These are phyloP conservation scores for Rhododendron mucronatum DNA, from an alignment of 148 eudicot species.

Conservation along the genomic window DNA sequence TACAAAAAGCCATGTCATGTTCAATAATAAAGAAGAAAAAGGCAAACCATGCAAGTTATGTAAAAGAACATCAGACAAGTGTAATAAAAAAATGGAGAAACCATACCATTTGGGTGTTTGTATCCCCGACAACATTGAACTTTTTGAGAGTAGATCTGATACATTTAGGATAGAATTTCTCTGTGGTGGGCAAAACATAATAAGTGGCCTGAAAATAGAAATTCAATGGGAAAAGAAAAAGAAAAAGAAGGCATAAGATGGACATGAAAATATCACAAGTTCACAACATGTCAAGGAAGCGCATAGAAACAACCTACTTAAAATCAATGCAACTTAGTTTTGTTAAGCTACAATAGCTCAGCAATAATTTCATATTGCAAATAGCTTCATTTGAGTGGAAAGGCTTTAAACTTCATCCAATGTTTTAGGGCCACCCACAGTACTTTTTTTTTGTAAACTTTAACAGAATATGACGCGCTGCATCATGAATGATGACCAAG, in stretches of 20 bases:
- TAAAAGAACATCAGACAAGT: not conserved
- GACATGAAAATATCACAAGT: not conserved
- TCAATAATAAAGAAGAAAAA: not conserved
- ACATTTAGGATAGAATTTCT: conserved; percentile 19
- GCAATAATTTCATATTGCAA: not conserved
- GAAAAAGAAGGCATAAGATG: not conserved
- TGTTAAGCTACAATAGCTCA: not conserved
- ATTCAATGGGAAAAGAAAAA: not conserved
- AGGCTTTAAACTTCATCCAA: not conserved
- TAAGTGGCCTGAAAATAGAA: conserved; percentile 42
- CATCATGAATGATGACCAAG: not conserved
- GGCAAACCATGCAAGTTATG: not conserved
- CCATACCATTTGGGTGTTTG: conserved; percentile 50
- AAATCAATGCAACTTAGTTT: not conserved
- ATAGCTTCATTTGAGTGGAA: not conserved
- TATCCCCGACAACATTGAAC: conserved; percentile 38
- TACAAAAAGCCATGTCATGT: not conserved
- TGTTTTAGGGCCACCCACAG: not conserved
- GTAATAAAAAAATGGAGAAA: not conserved
- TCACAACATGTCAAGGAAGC: not conserved
- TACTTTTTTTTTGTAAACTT: not conserved
- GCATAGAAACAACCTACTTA: not conserved
- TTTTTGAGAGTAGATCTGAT: conserved; percentile 34
- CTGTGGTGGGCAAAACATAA: conserved; percentile 30
- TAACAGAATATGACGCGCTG: not conserved